phyloP scores from a whole-genome alignment of 78 protist genomes.

The Dictyostelium capitatum region DNA sequence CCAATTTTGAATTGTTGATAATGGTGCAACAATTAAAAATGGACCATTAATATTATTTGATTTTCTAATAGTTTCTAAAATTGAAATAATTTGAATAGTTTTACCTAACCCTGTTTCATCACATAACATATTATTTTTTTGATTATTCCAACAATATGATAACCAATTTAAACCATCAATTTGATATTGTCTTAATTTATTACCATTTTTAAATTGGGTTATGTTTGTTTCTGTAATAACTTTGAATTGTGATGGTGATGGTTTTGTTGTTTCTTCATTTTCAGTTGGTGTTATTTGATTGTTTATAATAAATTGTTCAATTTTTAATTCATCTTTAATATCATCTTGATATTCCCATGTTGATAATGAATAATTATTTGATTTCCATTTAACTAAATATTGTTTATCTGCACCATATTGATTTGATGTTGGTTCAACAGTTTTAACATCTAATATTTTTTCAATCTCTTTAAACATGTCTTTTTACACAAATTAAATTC shows the following conservation, averaged over 20 bases:
- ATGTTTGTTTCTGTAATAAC: not conserved
- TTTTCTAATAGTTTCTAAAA: constrained; percentile 44
- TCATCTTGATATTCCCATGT: constrained; percentile 88
- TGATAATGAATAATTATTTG: constrained; percentile 61
- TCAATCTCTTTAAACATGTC: constrained; percentile 36
- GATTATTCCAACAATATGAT: constrained; percentile 32
- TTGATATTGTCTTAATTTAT: constrained; percentile 29
- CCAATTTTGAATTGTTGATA: constrained; percentile 94
- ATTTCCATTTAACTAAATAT: constrained; percentile 86
- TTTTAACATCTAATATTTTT: not conserved
- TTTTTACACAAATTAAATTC: too few species aligned
- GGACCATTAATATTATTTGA: constrained; percentile 89
- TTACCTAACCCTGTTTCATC: constrained; percentile 92
- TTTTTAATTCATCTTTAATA: constrained; percentile 16
- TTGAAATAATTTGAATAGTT: constrained; percentile 12
- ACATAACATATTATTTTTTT: constrained; percentile 80
- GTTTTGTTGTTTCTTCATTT: constrained; percentile 22
- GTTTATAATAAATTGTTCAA: constrained; percentile 27
- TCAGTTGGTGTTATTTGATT: constrained; percentile 8
- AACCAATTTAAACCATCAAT: constrained; percentile 94
- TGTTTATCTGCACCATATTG: not conserved
- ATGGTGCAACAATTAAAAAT: constrained; percentile 93
- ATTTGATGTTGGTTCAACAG: not conserved
- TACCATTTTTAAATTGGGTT: constrained; percentile 21
- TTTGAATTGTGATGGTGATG: constrained; percentile 49